These are phyloP conservation scores for Botryobasidium botryosum DNA, from an alignment of 768 basidiomycete species.

Conservation along the genomic window DNA sequence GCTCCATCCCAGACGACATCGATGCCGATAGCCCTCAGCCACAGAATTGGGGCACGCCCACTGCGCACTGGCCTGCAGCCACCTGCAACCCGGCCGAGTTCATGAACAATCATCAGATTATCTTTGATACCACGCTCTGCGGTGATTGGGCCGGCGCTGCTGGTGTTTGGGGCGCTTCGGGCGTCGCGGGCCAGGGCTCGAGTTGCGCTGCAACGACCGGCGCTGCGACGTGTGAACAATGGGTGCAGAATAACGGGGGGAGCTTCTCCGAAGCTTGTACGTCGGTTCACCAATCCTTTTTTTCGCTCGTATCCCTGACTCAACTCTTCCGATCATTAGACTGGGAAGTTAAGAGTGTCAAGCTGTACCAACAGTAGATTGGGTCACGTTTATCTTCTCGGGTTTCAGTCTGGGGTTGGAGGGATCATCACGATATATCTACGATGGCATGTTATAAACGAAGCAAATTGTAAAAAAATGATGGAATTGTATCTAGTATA, in stretches of 20 bases:
- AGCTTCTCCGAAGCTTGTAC: constrained; percentile 63
- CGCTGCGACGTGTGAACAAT: constrained; percentile 62
- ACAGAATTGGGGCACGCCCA: constrained; percentile 53
- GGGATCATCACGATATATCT: no score
- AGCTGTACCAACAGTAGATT: constrained; percentile 41
- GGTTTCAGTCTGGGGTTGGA: no score
- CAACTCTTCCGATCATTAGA: constrained; percentile 27
- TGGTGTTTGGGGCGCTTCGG: constrained; percentile 47
- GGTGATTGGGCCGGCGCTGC: constrained; percentile 69
- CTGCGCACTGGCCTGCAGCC: constrained; percentile 63
- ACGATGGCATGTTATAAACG: no score
- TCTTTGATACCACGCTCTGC: constrained; percentile 67
- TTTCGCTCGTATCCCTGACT: neutral
- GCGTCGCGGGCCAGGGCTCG: constrained; percentile 69
- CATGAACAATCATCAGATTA: constrained; percentile 22
- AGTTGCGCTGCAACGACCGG: constrained; percentile 78
- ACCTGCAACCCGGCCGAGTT: constrained; percentile 22
- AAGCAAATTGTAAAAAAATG: no score
- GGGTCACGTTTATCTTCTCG: no score
- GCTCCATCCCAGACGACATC: constrained; percentile 63
- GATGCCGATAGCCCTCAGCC: constrained; percentile 53
- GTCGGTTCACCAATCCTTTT: constrained; percentile 20
- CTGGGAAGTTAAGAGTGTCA: constrained; percentile 66
- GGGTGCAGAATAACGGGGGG: constrained; percentile 52
- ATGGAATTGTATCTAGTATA: no score